These are phyloP conservation scores for Colletotrichum destructivum DNA, from an alignment of 2,329 filamentous ascomycete species.

Conservation along the genomic window DNA sequence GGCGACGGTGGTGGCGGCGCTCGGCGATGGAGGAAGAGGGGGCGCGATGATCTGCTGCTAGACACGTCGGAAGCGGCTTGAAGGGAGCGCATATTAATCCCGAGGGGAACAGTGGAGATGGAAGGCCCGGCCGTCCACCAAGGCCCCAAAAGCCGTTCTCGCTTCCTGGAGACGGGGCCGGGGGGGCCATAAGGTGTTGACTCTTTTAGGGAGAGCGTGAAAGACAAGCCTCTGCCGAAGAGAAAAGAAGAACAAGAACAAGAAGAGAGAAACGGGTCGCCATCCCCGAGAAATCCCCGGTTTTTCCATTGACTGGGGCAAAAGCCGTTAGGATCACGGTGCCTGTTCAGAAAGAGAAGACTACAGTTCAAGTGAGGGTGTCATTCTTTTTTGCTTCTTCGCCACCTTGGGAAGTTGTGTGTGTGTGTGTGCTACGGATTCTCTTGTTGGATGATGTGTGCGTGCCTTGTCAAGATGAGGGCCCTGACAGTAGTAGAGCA, in stretches of 20 bases:
- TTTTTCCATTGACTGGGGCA: background rate
- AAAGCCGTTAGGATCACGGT: background rate
- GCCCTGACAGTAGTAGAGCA: slow-evolving; percentile 32
- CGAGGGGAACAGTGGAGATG: slow-evolving; percentile 35
- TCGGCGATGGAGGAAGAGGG: slow-evolving; percentile 11
- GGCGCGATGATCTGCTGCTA: slow-evolving; percentile 28
- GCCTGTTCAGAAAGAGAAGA: background rate
- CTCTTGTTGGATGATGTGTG: slow-evolving; percentile 4
- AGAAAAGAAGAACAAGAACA: background rate
- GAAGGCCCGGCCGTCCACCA: background rate
- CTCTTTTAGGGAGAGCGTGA: background rate
- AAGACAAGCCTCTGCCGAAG: background rate
- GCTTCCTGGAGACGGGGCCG: background rate
- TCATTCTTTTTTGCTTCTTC: background rate
- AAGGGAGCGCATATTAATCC: slow-evolving; percentile 35
- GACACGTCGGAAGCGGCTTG: slow-evolving; percentile 20
- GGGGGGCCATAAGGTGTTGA: background rate
- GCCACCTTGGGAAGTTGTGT: background rate
- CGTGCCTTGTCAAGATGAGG: slow-evolving; percentile 6
- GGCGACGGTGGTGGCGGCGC: slow-evolving; percentile 6
- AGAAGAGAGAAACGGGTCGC: background rate
- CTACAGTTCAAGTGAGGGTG: background rate
- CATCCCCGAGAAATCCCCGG: background rate
- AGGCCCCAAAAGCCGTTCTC: slow-evolving; percentile 1
- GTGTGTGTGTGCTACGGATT: background rate